Evolutionary conservation across 495 filamentous ascomycete genomes (phyloP), one percentile per base, ranked within the genome.

Genomic region (Neurospora sp.): DNA sequence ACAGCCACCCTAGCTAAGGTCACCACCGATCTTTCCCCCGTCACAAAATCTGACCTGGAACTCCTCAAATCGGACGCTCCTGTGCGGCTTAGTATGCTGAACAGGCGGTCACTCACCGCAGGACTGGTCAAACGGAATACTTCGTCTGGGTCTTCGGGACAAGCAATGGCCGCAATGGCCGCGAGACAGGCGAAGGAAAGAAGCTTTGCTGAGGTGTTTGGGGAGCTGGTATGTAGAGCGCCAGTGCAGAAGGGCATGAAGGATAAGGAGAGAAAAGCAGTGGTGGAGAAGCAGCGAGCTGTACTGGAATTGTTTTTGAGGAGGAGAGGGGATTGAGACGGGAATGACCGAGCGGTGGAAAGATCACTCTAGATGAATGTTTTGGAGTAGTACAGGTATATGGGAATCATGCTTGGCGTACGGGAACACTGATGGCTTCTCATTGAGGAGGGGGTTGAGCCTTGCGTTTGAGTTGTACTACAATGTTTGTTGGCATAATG

Each of bases 1-100:
- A 94, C 89, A 3, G 89, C 92, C 59, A 93, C 94, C 87, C 86
- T 97, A 14, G 78, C 80, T 9, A 79, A 81, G 18, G 80, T 86
- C 27, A 82, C 80, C 9, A 75, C 77, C 12, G 87, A 89, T 72
- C 77, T 90, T 16, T 80, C 83, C 1, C 82, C 86, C 0, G 72
- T 87, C 0, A 82, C 75, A 40, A 83, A 82, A 44, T 72, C 79
- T 0, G 79, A 82, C 70, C 35, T 78, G 16, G 81, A 83, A 31
- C 74, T 70, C n/a, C 53, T 80, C 68, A 74, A 72, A 20, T 68
- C 76, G 42, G 74, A 71, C 16, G 70, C 45, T 4, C 42, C 77
- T 5, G 79, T 65, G 27, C 6, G 73, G 10, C 71, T 82, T 1
- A 75, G 76, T 16, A 74, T 76, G 35, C 70, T 78, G 65, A 77